These are phyloP conservation scores for Rhizomucor pusillus DNA, from an alignment of 371 early-diverging fungal genomes.

Conservation along the genomic window DNA sequence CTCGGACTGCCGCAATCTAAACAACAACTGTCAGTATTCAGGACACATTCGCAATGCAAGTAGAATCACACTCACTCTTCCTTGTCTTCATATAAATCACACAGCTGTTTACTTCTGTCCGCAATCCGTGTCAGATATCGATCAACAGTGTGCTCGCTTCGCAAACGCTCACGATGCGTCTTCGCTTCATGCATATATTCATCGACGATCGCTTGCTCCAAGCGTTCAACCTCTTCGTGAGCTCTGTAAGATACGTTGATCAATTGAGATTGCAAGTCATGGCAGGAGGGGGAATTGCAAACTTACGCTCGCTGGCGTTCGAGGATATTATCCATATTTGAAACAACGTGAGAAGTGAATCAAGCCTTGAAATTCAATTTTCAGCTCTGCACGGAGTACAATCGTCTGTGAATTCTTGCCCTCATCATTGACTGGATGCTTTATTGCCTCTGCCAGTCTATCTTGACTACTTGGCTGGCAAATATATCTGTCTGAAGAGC, in stretches of 20 bases:
- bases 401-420: too few species aligned
- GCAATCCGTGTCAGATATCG: slow-evolving; percentile 73
- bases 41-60: neutral
- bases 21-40: neutral
- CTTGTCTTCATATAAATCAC: slow-evolving; percentile 69
- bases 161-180: slow-evolving; percentile 77
- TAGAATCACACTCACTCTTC: slow-evolving; percentile 53
- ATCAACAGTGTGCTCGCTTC: slow-evolving; percentile 81
- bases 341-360: neutral
- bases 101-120: slow-evolving; percentile 58
- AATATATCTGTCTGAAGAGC: too few species aligned
- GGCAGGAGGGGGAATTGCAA: neutral
- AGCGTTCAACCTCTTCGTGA: slow-evolving; percentile 91
- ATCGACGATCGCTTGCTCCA: slow-evolving; percentile 86
- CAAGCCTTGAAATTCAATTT: too few species aligned
- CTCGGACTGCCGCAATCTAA: slow-evolving; percentile 70
- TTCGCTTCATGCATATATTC: slow-evolving; percentile 75
- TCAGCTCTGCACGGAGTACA: too few species aligned
- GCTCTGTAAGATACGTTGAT: slow-evolving; percentile 33
- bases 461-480: too few species aligned
- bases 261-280: neutral
- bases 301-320: slow-evolving; percentile 2
- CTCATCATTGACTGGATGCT: too few species aligned
- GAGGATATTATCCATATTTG: neutral
- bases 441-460: too few species aligned